Percentiles rank a stretch among this genome's conserved stretches.
These are phyloP conservation scores for Ophiostoma tasmaniense DNA, from an alignment of 2,329 filamentous ascomycete genomes.

Conservation along the genomic window DNA sequence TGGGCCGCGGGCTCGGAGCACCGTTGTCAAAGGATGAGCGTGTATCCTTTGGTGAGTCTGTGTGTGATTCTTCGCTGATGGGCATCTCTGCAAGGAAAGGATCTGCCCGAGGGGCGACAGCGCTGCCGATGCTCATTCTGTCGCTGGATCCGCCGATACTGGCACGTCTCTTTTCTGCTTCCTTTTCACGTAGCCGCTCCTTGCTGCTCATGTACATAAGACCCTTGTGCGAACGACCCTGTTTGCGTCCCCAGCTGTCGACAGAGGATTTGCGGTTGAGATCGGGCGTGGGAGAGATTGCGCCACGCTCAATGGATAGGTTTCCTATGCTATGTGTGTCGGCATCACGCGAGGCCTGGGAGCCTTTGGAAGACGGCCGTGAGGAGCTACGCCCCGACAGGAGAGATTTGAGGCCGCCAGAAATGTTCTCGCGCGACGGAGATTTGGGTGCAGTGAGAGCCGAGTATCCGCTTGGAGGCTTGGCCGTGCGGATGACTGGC, in stretches of 20 bases:
- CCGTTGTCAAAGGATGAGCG: conserved; percentile 23
- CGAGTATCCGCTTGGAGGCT: conserved; percentile 69
- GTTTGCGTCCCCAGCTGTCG: conserved; percentile 56
- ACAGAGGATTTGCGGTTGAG: conserved; percentile 45
- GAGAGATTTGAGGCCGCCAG: conserved; percentile 49
- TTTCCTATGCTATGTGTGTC: conserved; percentile 56
- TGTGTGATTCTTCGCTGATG: conserved; percentile 47
- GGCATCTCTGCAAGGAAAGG: conserved; percentile 44
- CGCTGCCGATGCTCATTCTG: conserved; percentile 26
- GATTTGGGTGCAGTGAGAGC: conserved; percentile 57
- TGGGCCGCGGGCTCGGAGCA: conserved; percentile 40
- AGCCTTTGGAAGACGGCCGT: conserved; percentile 52
- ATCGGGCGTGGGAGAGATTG: conserved; percentile 38
- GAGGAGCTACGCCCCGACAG: conserved; percentile 43
- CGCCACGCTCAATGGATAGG: conserved; percentile 51
- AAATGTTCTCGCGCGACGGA: conserved; percentile 36
- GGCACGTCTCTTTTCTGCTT: conserved; percentile 52
- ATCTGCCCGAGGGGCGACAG: conserved; percentile 34
- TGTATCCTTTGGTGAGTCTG: conserved; percentile 24
- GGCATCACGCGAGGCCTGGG: conserved; percentile 46
- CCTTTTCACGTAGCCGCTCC: conserved; percentile 55
- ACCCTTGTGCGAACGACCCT: conserved; percentile 44
- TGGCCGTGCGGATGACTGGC: conserved; percentile 72
- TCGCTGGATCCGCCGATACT: conserved; percentile 35
- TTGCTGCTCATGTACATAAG: conserved; percentile 68